Evolutionary conservation across 139 green algal genomes (phyloP).

Genomic region (Chlamydomonas sphaeroides): DNA sequence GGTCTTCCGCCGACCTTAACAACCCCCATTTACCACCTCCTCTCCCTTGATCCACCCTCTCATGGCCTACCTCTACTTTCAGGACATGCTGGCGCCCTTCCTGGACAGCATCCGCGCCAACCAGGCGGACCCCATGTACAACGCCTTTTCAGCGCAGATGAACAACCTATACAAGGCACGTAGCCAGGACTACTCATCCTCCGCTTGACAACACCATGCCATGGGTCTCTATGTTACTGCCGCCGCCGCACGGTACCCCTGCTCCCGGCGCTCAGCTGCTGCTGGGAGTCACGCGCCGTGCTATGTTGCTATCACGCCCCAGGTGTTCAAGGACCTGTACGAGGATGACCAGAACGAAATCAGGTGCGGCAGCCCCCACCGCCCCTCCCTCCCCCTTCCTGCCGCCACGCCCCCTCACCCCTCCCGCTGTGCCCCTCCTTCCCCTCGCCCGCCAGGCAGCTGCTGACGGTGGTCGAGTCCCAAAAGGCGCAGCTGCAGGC

Average conservation of each 20-base stretch:
- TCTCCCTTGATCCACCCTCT: no score
- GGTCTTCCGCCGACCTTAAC: no score
- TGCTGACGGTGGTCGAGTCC: neutral
- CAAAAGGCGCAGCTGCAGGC: slow-evolving; percentile 12
- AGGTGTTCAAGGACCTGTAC: slow-evolving; percentile 36
- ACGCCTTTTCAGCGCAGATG: slow-evolving; percentile 20
- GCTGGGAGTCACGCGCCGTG: no score
- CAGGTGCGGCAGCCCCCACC: no score
- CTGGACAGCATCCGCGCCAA: slow-evolving; percentile 11
- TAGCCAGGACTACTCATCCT: neutral
- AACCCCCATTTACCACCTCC: no score
- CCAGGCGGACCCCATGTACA: slow-evolving; percentile 14
- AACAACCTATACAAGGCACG: slow-evolving; percentile 20
- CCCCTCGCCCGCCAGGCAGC: slow-evolving; percentile 11
- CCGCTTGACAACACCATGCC: neutral
- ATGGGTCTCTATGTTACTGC: neutral
- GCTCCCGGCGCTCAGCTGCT: neutral
- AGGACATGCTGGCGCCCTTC: neutral
- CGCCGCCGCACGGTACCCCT: neutral
- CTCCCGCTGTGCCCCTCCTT: no score
- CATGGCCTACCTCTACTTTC: no score
- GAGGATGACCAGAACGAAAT: slow-evolving; percentile 35
- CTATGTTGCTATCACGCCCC: neutral
- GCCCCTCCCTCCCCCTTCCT: no score
- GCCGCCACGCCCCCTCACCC: no score